Evolutionary conservation across 345 rosid genomes (phyloP).

Genomic region (Salix caprea): DNA sequence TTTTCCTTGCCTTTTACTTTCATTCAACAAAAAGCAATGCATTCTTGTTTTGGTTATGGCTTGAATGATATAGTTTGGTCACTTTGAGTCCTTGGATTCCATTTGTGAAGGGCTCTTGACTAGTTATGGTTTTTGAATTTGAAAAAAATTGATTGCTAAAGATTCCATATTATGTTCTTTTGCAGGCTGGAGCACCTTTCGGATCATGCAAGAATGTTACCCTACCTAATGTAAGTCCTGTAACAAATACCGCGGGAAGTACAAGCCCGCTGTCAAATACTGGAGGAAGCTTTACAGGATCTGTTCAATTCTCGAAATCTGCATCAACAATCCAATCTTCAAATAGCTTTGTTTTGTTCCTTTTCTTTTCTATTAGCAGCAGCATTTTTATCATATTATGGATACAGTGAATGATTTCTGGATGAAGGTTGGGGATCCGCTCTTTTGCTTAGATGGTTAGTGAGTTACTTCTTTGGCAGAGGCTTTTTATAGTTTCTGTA

Average conservation of each 20-base stretch:
- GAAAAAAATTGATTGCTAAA: slow-evolving; percentile 3
- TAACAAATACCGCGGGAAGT: slow-evolving; percentile 48
- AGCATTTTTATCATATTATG: slow-evolving; percentile 29
- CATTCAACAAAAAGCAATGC: neutral
- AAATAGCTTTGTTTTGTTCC: slow-evolving; percentile 28
- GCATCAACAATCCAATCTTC: slow-evolving; percentile 37
- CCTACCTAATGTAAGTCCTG: slow-evolving; percentile 46
- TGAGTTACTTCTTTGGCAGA: neutral
- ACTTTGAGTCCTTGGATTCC: neutral
- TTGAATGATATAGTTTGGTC: neutral
- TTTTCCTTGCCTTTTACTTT: neutral
- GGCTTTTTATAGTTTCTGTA: slow-evolving; percentile 1
- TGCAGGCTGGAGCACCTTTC: slow-evolving; percentile 80
- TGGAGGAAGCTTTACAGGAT: slow-evolving; percentile 77
- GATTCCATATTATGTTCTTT: slow-evolving; percentile 14
- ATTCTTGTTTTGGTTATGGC: neutral
- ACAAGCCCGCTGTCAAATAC: slow-evolving; percentile 8
- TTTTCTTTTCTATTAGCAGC: slow-evolving; percentile 37
- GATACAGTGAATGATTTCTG: slow-evolving; percentile 14
- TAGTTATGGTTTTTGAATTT: neutral
- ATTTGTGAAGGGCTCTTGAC: neutral
- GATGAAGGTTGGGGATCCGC: slow-evolving; percentile 13
- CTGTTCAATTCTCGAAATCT: slow-evolving; percentile 72
- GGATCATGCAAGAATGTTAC: slow-evolving; percentile 79
- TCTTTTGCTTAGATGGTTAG: slow-evolving; percentile 6